A percentile compares a stretch with the other conserved stretches of the same genome.
phyloP scores from a whole-genome alignment of 1,284 basidiomycete species.

The Ustilago loliicola region DNA sequence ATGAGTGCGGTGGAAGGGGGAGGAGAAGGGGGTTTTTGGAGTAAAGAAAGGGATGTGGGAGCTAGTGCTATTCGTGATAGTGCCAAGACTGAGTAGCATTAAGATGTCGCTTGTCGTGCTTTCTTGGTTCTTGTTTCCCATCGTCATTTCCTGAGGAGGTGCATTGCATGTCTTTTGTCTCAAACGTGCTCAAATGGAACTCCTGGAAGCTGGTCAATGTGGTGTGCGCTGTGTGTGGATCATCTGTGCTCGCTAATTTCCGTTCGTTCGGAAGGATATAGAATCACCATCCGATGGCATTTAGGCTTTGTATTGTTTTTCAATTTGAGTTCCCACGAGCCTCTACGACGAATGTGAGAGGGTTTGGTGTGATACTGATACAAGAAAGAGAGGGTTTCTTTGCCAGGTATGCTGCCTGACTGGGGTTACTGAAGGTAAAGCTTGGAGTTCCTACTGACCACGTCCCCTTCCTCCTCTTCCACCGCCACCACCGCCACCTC shows the following conservation, averaged over 20 bases:
- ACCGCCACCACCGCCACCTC: constrained; percentile 22
- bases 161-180: too few relatives aligned
- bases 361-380: constrained; percentile 27
- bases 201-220: too few relatives aligned
- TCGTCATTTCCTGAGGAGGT: too few relatives aligned
- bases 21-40: constrained; percentile 41
- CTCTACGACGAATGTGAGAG: neutral
- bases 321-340: too few relatives aligned
- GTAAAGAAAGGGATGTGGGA: constrained; percentile 42
- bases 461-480: constrained; percentile 37
- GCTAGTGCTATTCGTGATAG: constrained; percentile 17
- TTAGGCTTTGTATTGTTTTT: neutral
- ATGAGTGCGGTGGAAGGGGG: neutral
- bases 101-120: too few relatives aligned
- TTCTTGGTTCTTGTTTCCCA: too few relatives aligned
- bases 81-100: constrained; percentile 26
- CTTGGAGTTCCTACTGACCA: constrained; percentile 25
- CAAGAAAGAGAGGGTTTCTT: too few relatives aligned
- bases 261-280: too few relatives aligned
- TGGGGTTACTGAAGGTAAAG: neutral
- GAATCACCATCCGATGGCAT: too few relatives aligned
- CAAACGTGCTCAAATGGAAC: too few relatives aligned
- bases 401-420: neutral
- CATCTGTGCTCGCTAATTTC: too few relatives aligned
- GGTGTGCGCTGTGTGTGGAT: too few relatives aligned